Percentiles rank a stretch among this genome's conserved stretches.
Evolutionary conservation across 495 filamentous ascomycete species (phyloP).

Genomic region (Penicillium pancosmium): DNA sequence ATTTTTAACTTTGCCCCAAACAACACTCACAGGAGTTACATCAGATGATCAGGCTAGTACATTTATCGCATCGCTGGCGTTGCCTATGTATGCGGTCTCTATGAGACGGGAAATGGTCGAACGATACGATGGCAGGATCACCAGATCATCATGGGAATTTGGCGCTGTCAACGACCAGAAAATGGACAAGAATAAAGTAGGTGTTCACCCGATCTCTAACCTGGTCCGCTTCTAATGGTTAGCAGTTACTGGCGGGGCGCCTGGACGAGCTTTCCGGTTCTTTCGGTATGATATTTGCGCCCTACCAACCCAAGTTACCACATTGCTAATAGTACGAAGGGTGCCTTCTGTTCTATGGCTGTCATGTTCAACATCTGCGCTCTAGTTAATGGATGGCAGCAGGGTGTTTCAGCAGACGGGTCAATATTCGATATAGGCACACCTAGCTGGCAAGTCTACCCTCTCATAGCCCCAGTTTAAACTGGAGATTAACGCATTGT

Average conservation of each 20-base stretch:
- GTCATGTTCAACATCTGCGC: constrained; percentile 77
- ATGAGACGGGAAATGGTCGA: too few species aligned
- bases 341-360: constrained; percentile 78
- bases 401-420: constrained; percentile 48
- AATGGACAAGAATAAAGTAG: not conserved
- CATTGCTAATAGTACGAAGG: constrained; percentile 27
- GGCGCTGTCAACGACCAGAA: not conserved
- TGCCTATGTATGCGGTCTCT: too few species aligned
- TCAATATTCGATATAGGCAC: not conserved
- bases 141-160: too few species aligned
- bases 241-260: not conserved
- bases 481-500: not conserved
- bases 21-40: too few species aligned
- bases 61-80: too few species aligned
- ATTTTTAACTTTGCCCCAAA: too few species aligned
- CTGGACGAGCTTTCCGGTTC: not conserved
- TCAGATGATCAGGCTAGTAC: too few species aligned
- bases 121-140: too few species aligned
- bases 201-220: not conserved
- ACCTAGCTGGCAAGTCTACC: not conserved
- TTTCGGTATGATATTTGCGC: not conserved
- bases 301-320: not conserved
- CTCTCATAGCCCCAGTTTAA: not conserved
- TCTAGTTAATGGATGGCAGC: constrained; percentile 69
- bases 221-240: not conserved